Base-by-base conservation (phyloP, 2,329 filamentous ascomycete genomes). In the Talaromyces piceae region DNA sequence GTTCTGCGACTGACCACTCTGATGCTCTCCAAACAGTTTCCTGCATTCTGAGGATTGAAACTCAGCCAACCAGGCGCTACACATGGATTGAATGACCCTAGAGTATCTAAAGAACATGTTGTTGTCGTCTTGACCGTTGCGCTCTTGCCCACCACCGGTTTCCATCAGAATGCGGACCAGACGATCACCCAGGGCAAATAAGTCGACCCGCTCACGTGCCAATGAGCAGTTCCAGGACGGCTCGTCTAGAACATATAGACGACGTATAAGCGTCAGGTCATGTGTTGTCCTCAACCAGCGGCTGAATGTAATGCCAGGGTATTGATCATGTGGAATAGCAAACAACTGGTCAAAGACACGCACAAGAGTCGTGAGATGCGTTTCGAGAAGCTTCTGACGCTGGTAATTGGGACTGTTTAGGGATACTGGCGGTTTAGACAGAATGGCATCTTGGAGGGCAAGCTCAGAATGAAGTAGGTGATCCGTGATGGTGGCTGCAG, bases 21-120 rank as follows among this genome's bases (percentile, higher is more conserved):
- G 28, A n/a, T 9, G 23, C 39, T 41, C 31, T 23, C 45, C 31
- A n/a, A n/a, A 39, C 46, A n/a, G 30, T 7, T 16, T 4, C 4
- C 46, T 48, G 22, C 13, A 33, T 9, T 48, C 46, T 30, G 33
- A 27, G 31, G 16, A 49, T 37, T 49, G 37, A 23, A 49, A 9
- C 2, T 49, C 47, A 12, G 33, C 37, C 33, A 13, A 41, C 47
- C 47, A 49, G 11, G 47, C 47, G 30, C 16, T 49, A 49, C 47
- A 49, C 33, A 49, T 49, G 25, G 47, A 49, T 31, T 11, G 33
- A 7, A 49, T 49, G 25, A 41, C 41, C 6, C 47, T n/a, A 16
- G 47, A 49, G 47, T 41, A 49, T 13, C 47, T 23, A 26, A 43
- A 30, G 37, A 30, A 49, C 16, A 49, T 49, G 25, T 20, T 49